Evolutionary conservation across 495 filamentous ascomycete genomes (phyloP).

Genomic region (Trichocladium uniseriatum): DNA sequence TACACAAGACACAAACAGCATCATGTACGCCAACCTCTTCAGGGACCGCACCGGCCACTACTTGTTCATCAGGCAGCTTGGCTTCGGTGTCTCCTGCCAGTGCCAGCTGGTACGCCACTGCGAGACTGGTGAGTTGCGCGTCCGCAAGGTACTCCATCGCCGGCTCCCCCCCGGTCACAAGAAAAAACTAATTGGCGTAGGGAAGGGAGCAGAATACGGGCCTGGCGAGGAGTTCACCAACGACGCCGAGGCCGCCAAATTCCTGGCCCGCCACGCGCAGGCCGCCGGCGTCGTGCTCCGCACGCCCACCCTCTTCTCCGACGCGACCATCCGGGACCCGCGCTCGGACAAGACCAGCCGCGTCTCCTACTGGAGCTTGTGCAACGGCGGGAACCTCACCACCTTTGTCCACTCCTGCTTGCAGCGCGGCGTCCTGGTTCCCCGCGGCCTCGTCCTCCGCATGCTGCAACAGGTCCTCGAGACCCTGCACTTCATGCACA

Average conservation of each 20-base stretch:
- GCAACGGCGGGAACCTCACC: conserved; percentile 2
- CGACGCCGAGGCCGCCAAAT: neutral
- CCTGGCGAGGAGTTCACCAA: neutral
- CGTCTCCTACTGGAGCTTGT: conserved; percentile 5
- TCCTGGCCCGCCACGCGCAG: neutral
- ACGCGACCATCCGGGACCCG: neutral
- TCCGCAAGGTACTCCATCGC: conserved; percentile 1
- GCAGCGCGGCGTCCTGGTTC: neutral
- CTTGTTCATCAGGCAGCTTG: neutral
- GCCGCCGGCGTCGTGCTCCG: neutral
- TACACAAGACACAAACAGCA: no score
- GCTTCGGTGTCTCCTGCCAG: neutral
- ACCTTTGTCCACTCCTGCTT: neutral
- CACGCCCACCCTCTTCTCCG: neutral
- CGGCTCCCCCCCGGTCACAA: neutral
- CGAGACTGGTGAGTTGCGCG: neutral
- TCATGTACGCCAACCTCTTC: neutral
- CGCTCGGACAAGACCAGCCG: neutral
- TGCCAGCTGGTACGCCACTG: neutral
- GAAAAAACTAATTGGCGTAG: neutral
- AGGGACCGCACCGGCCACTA: neutral
- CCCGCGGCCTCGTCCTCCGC: neutral
- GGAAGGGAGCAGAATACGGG: neutral
- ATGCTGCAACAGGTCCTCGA: neutral
- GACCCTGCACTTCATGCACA: conserved; percentile 3